A percentile compares a stretch with the other conserved stretches of the same genome.
phyloP scores from a whole-genome alignment of 768 basidiomycete species.

The Mycena venus region DNA sequence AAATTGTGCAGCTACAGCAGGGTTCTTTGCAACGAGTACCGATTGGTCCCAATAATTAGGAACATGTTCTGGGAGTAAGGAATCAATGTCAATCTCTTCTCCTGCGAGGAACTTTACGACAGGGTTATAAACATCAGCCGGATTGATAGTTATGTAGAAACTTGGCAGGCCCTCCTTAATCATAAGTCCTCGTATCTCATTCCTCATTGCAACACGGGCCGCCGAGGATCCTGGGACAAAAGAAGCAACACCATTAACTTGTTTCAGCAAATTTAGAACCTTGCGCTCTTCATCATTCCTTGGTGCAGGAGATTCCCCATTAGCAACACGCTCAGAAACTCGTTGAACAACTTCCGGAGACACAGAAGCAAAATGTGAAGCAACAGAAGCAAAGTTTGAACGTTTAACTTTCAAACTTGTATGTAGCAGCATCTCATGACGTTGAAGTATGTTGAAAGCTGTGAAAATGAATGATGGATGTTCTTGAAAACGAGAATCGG shows the following conservation, averaged over 20 bases:
- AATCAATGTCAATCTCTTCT: not conserved
- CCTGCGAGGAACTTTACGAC: conserved; percentile 10
- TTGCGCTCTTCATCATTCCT: not conserved
- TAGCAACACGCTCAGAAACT: conserved; percentile 3
- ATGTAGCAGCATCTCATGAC: conserved; percentile 4
- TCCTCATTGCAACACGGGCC: conserved; percentile 6
- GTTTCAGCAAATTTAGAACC: conserved; percentile 1
- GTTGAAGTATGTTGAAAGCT: not conserved
- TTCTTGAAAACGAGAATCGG: not conserved
- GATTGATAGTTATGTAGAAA: conserved; percentile 14
- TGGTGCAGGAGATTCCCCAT: not conserved
- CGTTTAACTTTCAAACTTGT: not conserved
- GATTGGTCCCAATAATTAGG: conserved; percentile 9
- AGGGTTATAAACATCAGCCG: conserved; percentile 1
- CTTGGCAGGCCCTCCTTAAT: not conserved
- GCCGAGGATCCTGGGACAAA: conserved; percentile 4
- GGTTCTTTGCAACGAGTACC: conserved; percentile 2
- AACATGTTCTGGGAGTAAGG: not conserved
- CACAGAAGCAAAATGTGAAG: not conserved
- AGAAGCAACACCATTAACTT: not conserved
- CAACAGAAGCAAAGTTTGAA: not conserved
- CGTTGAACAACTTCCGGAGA: not conserved
- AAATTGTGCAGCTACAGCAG: too few species aligned
- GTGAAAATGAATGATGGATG: not conserved
- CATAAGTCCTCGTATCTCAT: too few species aligned